Base-by-base conservation (phyloP, 805 yeast species). In the Cyberlindnera mycetangii region DNA sequence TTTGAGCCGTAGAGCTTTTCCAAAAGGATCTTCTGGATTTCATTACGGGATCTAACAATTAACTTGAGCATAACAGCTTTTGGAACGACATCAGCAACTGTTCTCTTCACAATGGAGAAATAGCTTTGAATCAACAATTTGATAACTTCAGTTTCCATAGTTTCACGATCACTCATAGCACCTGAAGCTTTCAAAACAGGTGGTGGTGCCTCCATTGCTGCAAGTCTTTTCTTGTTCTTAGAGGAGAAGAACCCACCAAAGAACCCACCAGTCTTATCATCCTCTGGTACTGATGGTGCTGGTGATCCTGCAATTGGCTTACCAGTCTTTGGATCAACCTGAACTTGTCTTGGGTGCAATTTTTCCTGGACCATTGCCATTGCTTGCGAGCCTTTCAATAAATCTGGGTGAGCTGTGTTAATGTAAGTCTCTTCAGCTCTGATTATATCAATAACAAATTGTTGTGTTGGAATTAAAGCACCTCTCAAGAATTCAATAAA, bases 131-230 rank as follows among this genome's bases (percentile, higher is more conserved):
- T 92, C 62, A 93, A 76, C 48, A 93, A 75, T 71, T 93, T 93
- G 62, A 93, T 93, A 31, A 93, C 97, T 62, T 93, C 99, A 2
- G 98, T 92, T 67, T 93, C 99, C 79, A 87, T 84, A 19, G 92
- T 81, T 70, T 93, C 99, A 55, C 97, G 83, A 65, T 93, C 99
- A 15, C 95, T 82, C 86, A 93, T 70, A 44, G 71, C 72, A 39
- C 97, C 97, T 17, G 92, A 81, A 8, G 98, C 98, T 65, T 90
- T 85, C 60, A 92, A 78, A 6, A 89, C 90, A 28, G 95, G 81
- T 33, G 99, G 99, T 39, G 99, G 99, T 3, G 98, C 92, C 67
- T 92, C 99, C 92, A 92, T 86, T 16, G 88, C 82, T 22, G 95
- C 97, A 58, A 90, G 75, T 68, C 93, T 83, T 77, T 90, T 90